Base-by-base conservation (phyloP, 139 green algal genomes). In the Nannochloris sp. region DNA sequence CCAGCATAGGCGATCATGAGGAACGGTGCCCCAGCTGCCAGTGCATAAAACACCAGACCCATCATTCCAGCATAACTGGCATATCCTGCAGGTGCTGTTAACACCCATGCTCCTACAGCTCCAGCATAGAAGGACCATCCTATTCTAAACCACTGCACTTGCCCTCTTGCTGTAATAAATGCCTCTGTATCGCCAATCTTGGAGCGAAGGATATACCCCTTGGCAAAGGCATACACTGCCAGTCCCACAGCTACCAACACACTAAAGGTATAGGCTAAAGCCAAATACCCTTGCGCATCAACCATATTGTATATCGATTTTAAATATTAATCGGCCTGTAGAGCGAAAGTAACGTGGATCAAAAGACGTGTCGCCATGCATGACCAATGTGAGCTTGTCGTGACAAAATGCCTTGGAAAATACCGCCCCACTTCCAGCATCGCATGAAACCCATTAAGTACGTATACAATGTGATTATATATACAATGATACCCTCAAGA, bases 21-120 rank as follows among this genome's bases (percentile, higher is more conserved):
- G 16, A 93, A 65, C 6, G 86, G 86, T 1, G 91, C 56, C 49
- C 86, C 86, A 0, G 78, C 72, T 3, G 80, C 56, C 2, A 93
- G 13, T 1, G 86, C 80, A 31, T 93, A 93, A 29, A 85, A 66
- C 3, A 75, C 48, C n/a, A 86, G 37, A 12, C 87, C 87, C 0
- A 90, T 44, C 17, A 84, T 81, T 60, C 87, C 87, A 13, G 80
- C 75, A 29, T 63, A 79, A 56, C 56, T 44, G 46, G 81, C 63
- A 69, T 85, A 76, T 51, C 67, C 63, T 17, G 79, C 46, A 6
- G 73, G 69, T 17, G 51, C 64, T 13, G 78, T 67, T 28, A 93
- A 80, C 20, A 81, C 81, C 86, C 86, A 93, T 12, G 86, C 83
- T 12, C 86, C 86, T 9, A 90, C 71, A 9, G 78, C 76, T 10